Evolutionary conservation across 176 grass and related monocot genomes (phyloP).

Genomic region (Poa pratensis): DNA sequence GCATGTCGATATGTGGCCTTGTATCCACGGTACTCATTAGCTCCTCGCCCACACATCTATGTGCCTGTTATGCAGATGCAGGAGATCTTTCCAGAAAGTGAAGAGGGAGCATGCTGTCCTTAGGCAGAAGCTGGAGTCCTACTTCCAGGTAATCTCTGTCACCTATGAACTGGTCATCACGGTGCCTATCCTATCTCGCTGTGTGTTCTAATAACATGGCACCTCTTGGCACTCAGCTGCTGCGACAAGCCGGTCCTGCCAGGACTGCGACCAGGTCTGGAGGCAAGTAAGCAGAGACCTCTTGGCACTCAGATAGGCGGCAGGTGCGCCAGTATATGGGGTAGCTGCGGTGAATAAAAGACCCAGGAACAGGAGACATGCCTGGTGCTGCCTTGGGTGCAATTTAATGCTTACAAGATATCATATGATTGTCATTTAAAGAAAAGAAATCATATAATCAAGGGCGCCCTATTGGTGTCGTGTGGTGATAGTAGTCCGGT

Average conservation of each 20-base stretch:
- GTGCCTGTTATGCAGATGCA: conserved; percentile 50
- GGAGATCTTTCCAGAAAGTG: conserved; percentile 73
- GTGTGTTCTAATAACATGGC: background rate
- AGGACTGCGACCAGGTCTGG: conserved; percentile 48
- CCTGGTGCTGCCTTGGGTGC: conserved; percentile 2
- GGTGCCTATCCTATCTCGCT: background rate
- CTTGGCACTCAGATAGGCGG: background rate
- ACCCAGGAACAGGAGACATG: background rate
- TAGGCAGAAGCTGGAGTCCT: conserved; percentile 80
- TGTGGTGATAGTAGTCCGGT: background rate
- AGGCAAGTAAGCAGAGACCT: background rate
- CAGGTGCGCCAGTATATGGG: background rate
- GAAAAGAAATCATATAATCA: background rate
- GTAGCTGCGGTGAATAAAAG: background rate
- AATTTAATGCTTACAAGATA: background rate
- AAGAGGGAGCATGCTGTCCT: conserved; percentile 75
- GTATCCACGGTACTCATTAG: background rate
- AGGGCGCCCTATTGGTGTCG: background rate
- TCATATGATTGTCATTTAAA: background rate
- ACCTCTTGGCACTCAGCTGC: conserved; percentile 48
- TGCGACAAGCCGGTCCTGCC: conserved; percentile 60
- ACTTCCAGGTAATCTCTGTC: conserved; percentile 70
- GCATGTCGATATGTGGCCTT: background rate
- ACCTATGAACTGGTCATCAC: background rate
- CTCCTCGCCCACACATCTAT: conserved; percentile 2